A percentile compares a stretch with the other conserved stretches of the same genome.
These are phyloP conservation scores for Chlorella sp. DNA, from an alignment of 139 green algal species.

Conservation along the genomic window DNA sequence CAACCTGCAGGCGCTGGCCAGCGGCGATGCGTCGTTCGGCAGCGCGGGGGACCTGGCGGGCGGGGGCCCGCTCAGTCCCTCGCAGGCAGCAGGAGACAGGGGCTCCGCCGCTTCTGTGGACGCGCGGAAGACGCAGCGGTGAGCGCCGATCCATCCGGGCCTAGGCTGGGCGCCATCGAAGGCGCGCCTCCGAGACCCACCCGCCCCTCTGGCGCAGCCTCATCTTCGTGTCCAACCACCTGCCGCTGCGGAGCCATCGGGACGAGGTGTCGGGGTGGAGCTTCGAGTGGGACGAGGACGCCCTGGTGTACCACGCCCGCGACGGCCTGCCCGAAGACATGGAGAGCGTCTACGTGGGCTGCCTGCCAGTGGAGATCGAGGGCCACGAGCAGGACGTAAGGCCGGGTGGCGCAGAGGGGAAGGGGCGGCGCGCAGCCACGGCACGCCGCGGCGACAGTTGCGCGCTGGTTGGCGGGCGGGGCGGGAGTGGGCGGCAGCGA, in stretches of 20 bases:
- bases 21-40: constrained; percentile 30
- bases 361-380: constrained; percentile 79
- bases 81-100: background rate
- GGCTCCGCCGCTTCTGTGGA: constrained; percentile 30
- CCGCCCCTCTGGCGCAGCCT: constrained; percentile 58
- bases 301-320: constrained; percentile 89
- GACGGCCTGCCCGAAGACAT: constrained; percentile 74
- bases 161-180: too few relatives aligned
- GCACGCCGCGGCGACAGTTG: too few relatives aligned
- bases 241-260: constrained; percentile 75
- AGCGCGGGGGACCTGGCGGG: constrained; percentile 29
- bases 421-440: too few relatives aligned
- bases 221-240: constrained; percentile 92
- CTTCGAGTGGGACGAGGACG: constrained; percentile 96
- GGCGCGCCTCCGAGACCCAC: background rate
- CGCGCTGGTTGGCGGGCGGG: too few relatives aligned
- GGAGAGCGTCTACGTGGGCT: constrained; percentile 85
- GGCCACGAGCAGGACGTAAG: constrained; percentile 84
- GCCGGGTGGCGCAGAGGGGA: too few relatives aligned
- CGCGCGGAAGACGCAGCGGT: background rate
- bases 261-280: constrained; percentile 61
- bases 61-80: constrained; percentile 44
- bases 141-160: background rate
- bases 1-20: constrained; percentile 39
- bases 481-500: too few relatives aligned